Percentiles rank a stretch among this genome's conserved stretches.
phyloP scores from a whole-genome alignment of 2,329 filamentous ascomycete genomes.

The Alternaria sp. region DNA sequence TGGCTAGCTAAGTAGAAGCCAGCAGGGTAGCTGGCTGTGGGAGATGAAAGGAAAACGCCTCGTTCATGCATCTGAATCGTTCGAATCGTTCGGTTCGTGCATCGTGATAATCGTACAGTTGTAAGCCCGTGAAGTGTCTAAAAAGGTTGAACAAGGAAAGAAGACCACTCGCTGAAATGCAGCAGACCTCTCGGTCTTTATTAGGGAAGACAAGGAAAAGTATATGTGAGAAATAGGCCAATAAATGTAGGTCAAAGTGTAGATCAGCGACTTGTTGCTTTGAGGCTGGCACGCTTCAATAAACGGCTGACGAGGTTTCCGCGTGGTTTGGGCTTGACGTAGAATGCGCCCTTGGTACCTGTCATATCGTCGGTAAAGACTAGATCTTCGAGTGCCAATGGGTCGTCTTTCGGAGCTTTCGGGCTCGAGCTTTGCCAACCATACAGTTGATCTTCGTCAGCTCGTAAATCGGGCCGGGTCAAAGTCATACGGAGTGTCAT shows the following conservation, averaged over 20 bases:
- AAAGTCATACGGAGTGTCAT: slow-evolving; percentile 98
- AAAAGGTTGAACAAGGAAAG: slow-evolving; percentile 6
- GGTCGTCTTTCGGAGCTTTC: slow-evolving; percentile 54
- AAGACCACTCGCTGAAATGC: slow-evolving; percentile 15
- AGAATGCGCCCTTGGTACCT: slow-evolving; percentile 57
- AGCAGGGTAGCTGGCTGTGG: slow-evolving; percentile 10
- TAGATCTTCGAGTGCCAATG: slow-evolving; percentile 64
- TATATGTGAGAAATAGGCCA: not conserved
- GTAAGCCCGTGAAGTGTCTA: slow-evolving; percentile 1
- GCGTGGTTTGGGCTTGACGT: slow-evolving; percentile 49
- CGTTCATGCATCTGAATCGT: slow-evolving; percentile 29
- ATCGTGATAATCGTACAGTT: slow-evolving; percentile 17
- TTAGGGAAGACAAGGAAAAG: not conserved
- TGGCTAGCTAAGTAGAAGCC: slow-evolving; percentile 18
- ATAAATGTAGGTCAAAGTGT: not conserved
- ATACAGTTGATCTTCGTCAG: slow-evolving; percentile 75
- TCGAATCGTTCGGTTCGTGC: slow-evolving; percentile 18
- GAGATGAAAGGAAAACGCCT: slow-evolving; percentile 29
- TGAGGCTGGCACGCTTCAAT: slow-evolving; percentile 49
- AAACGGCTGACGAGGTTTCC: slow-evolving; percentile 47
- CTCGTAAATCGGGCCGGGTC: slow-evolving; percentile 85
- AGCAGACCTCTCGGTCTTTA: slow-evolving; percentile 12
- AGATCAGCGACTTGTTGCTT: slow-evolving; percentile 26
- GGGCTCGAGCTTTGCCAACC: slow-evolving; percentile 64
- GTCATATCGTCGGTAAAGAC: slow-evolving; percentile 58